phyloP scores from a whole-genome alignment of 2,329 filamentous ascomycete species.

The Colletotrichum echinochloae region DNA sequence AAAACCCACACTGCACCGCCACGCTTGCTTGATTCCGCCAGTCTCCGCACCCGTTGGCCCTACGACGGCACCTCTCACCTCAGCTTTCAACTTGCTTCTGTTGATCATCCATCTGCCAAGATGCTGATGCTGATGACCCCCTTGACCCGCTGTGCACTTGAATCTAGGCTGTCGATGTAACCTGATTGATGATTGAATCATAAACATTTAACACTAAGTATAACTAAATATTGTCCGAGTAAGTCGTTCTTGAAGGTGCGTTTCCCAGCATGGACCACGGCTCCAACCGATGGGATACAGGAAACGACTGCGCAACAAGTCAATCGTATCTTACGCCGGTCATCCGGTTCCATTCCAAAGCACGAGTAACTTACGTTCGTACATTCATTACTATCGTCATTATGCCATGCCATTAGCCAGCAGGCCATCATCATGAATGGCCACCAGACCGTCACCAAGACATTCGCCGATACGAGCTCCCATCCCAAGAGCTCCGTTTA shows the following conservation, averaged over 20 bases:
- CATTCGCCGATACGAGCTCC: constrained; percentile 31
- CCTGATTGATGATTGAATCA: not conserved
- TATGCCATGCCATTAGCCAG: constrained; percentile 38
- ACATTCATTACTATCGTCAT: constrained; percentile 42
- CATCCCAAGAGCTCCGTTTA: constrained; percentile 12
- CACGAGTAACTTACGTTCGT: constrained; percentile 35
- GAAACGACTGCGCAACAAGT: constrained; percentile 16
- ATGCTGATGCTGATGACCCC: not conserved
- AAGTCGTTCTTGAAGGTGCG: constrained; percentile 28
- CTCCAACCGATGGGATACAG: constrained; percentile 2
- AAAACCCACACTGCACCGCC: constrained; percentile 25
- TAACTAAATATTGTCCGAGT: constrained; percentile 31
- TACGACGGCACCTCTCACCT: constrained; percentile 20
- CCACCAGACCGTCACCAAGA: constrained; percentile 30
- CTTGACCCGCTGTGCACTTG: not conserved
- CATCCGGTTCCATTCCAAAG: constrained; percentile 26
- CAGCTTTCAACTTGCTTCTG: not conserved
- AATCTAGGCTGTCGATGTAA: not conserved
- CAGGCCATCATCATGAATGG: constrained; percentile 34
- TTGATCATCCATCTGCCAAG: not conserved
- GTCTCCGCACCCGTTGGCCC: constrained; percentile 37
- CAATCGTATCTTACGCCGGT: constrained; percentile 10
- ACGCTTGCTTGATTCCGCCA: constrained; percentile 9
- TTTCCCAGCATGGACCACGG: constrained; percentile 20
- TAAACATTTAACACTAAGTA: constrained; percentile 38